Evolutionary conservation across 305 asterid species (phyloP), one percentile per base, ranked within the genome.

Genomic region (Galium porrigens): DNA sequence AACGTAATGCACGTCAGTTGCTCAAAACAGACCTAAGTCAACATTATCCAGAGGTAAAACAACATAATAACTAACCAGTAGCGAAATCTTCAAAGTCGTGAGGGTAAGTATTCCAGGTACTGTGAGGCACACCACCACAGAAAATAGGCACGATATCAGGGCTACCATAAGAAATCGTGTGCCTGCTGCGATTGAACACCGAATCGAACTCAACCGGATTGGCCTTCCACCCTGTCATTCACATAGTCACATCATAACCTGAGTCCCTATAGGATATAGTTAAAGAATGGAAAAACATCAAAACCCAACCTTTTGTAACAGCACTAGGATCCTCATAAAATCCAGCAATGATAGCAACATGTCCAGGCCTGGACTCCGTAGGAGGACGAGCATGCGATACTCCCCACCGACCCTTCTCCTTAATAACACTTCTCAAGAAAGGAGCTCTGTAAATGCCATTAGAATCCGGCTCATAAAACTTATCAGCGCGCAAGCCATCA

Each of bases 271-370:
- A 37, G 65, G 69, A 69, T 0, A 73, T 25, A 55, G 18, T 56
- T 12, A 4, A 33, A 41, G 12, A 5, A 15, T 37, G n/a, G 15
- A 30, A 12, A 46, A 70, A 51, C 3, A 61, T 14, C 61, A 32
- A 68, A 61, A 66, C 12, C 68, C 68, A 30, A 88, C 99, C 99
- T 87, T 92, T 89, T 30, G 99, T 92, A 63, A 92, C 95, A 53
- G 99, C 99, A 74, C 97, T 92, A 57, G 99, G 99, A 80, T 92
- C 99, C 78, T 92, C 99, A 76, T 92, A 92, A 70, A 92, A 89
- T 0, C 99, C 99, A 75, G 99, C 99, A 81, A 89, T 92, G 33
- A 92, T 82, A 32, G 99, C 94, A 77, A 92, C 99, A 82, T 92
- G 99, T 14, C 99, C 97, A 33, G 97, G 99, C 76, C 97, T 85